Conservation (phyloP, 768 basidiomycete genomes). For the Xerocomellus dryophilus region DNA sequence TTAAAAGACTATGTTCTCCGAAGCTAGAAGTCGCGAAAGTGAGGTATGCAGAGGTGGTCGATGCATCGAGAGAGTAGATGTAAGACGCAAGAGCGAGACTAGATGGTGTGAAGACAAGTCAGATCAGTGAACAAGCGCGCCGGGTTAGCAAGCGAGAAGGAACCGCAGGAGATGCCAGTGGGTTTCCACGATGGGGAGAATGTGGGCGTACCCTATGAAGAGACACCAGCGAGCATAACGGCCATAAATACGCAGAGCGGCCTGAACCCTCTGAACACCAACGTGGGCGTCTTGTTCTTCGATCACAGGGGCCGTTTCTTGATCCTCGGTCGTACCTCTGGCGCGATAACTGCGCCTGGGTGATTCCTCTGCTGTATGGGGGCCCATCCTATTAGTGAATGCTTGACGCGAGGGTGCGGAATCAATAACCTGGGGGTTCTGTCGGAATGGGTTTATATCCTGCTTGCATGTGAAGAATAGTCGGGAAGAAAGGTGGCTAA, state of each 20-base stretch:
- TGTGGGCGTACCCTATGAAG: slow-evolving; percentile 48
- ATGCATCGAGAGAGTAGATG: slow-evolving; percentile 71
- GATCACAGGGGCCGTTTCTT: not conserved
- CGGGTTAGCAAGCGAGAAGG: not conserved
- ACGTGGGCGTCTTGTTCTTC: slow-evolving; percentile 29
- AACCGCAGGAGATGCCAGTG: not conserved
- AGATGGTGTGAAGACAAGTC: not conserved
- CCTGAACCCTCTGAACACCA: slow-evolving; percentile 50
- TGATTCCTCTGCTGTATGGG: slow-evolving; percentile 5
- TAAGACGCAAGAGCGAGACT: slow-evolving; percentile 67
- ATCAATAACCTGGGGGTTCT: slow-evolving; percentile 12
- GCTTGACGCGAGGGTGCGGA: fast-evolving
- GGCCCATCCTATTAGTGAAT: slow-evolving; percentile 1
- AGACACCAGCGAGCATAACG: slow-evolving; percentile 57
- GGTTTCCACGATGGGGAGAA: not conserved
- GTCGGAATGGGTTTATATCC: slow-evolving; percentile 19
- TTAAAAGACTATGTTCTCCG: slow-evolving; percentile 50
- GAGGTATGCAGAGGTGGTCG: slow-evolving; percentile 67
- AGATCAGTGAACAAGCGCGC: not conserved
- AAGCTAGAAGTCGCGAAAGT: slow-evolving; percentile 54
- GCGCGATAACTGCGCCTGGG: not conserved
- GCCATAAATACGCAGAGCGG: slow-evolving; percentile 49
- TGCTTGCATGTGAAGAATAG: slow-evolving; percentile 12
- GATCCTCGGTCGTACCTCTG: not conserved
- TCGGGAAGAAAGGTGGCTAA: not conserved